Base-by-base conservation (phyloP, 2,329 filamentous ascomycete species). In the Incumbomyces delicatus region DNA sequence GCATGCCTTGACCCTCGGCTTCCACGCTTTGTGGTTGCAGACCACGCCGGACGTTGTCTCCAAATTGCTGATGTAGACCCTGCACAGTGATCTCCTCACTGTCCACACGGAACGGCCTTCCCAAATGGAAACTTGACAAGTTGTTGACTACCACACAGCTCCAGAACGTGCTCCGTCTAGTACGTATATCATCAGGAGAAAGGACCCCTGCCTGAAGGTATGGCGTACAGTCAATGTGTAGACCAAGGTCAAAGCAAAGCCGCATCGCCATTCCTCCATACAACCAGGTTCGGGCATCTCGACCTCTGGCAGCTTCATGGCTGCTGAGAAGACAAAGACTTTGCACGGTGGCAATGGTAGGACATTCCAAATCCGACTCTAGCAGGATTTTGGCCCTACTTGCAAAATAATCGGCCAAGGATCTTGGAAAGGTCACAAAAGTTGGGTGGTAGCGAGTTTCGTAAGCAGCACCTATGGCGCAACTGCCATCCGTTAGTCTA, bases 341-440 rank as follows among this genome's bases (percentile, higher is more conserved):
- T 45, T 74, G 71, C 6, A 70, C 65, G 2, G 70, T 73, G 3
- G 70, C 68, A n/a, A 73, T 60, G 36, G 63, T 68, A 1, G 71
- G 71, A 20, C 61, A 65, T 47, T 73, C 70, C 12, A 74, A 55
- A 48, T 74, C 70, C 3, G 71, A 64, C 33, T 73, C 69, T 7
- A 74, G 52, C 4, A 71, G 59, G 6, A 63, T 62, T 48, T 72
- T 31, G 18, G 39, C 39, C 14, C 39, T 12, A 18, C 39, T 41
- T 13, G 39, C 39, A 18, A 41, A 41, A 27, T 41, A 41, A 7
- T 41, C 39, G 6, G 39, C 39, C 12, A 39, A 27, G 22, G 20
- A 44, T 27, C 16, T 16, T 30, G 44, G 40, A 31, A 43, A 47
- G 13, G 36, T 39, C n/a, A 39, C 36, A 39, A 39, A 39, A 6